These are phyloP conservation scores for sorghum (Sorghum bicolor) DNA, from an alignment of 176 grass and related monocot species.

Conservation along the genomic window Sorghum_bicolor_NCBIv3 NC_012870.2:25807001-25807500, in stretches of 20 bases:
- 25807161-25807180: not conserved
- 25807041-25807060: too few relatives aligned
- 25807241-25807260: too few relatives aligned
- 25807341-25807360: slow-evolving; percentile 8
- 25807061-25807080: too few relatives aligned
- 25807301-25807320: not conserved
- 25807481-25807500: slow-evolving; percentile 26
- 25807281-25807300: not conserved
- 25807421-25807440: slow-evolving; percentile 24
- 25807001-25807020: too few relatives aligned
- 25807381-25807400: not conserved
- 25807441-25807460: slow-evolving; percentile 15
- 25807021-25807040: too few relatives aligned
- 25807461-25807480: slow-evolving; percentile 12
- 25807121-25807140: not conserved
- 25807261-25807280: not conserved
- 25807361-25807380: slow-evolving; percentile 23
- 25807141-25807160: not conserved
- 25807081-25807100: too few relatives aligned
- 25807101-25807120: not conserved
- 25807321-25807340: not conserved
- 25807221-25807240: not conserved
- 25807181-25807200: not conserved
- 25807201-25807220: not conserved
- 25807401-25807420: not conserved